These are phyloP conservation scores for Glarea lozoyensis DNA, from an alignment of 495 filamentous ascomycete genomes.

Conservation along the genomic window DNA sequence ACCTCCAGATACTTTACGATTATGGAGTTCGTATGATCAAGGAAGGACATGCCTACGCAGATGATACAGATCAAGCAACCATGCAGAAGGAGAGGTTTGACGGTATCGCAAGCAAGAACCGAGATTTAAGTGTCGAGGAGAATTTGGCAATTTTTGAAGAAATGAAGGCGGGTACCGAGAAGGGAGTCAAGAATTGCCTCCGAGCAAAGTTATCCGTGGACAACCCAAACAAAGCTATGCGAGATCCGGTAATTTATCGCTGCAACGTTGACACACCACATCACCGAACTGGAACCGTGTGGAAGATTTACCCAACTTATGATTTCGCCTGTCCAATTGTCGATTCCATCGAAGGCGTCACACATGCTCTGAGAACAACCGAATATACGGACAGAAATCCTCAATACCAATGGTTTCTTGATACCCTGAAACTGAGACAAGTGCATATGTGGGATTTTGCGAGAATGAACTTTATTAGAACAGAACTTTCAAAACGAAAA, in stretches of 20 bases:
- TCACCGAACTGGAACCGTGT: constrained; percentile 80
- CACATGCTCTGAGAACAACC: constrained; percentile 88
- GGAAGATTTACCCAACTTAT: constrained; percentile 96
- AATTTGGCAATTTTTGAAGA: constrained; percentile 63
- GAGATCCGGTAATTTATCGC: constrained; percentile 79
- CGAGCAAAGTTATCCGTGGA: constrained; percentile 76
- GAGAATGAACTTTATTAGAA: constrained; percentile 90
- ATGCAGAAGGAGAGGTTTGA: constrained; percentile 63
- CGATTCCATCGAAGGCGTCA: constrained; percentile 85
- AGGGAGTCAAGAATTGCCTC: constrained; percentile 63
- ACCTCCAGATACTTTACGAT: constrained; percentile 65
- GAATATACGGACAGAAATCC: constrained; percentile 97
- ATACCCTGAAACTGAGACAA: constrained; percentile 72
- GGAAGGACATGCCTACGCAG: constrained; percentile 67
- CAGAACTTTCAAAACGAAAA: constrained; percentile 89
- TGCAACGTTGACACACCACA: constrained; percentile 60
- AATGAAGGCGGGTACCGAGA: constrained; percentile 63
- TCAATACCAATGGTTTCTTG: constrained; percentile 94
- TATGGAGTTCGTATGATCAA: constrained; percentile 64
- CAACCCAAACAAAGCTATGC: constrained; percentile 64
- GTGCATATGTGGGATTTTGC: constrained; percentile 98
- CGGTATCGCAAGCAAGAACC: constrained; percentile 56
- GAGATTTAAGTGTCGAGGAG: constrained; percentile 57
- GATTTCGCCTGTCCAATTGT: constrained; percentile 91
- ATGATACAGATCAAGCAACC: constrained; percentile 63